Conservation (phyloP, 2,329 filamentous ascomycete genomes). For the Talaromyces amestolkiae region DNA sequence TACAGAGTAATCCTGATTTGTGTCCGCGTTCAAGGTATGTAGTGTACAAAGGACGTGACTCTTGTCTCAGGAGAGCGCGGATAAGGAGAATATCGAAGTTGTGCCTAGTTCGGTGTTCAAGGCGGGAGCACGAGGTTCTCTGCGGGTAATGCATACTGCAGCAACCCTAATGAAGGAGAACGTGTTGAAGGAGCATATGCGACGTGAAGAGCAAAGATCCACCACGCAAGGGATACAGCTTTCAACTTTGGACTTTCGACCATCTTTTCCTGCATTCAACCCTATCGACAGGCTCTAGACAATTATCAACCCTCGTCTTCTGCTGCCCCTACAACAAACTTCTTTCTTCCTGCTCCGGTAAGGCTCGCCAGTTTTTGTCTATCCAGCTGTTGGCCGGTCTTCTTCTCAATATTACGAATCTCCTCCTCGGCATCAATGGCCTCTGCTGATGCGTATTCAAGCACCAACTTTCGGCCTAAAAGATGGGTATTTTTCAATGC, state of each 20-base stretch:
- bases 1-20: conserved; percentile 22
- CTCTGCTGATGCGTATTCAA: conserved; percentile 89
- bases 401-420: conserved; percentile 95
- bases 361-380: conserved; percentile 88
- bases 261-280: conserved; percentile 24
- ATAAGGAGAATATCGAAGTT: conserved; percentile 23
- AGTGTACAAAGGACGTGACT: conserved; percentile 17
- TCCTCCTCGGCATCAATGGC: conserved; percentile 90
- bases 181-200: conserved; percentile 30
- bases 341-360: conserved; percentile 75
- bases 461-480: conserved; percentile 79
- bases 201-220: conserved; percentile 16
- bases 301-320: conserved; percentile 55
- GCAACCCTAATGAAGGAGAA: conserved; percentile 28
- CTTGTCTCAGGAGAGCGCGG: conserved; percentile 6
- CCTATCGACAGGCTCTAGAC: conserved; percentile 32
- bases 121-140: conserved; percentile 30
- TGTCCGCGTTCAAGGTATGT: conserved; percentile 28
- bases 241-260: conserved; percentile 2
- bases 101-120: conserved; percentile 12
- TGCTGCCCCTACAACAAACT: conserved; percentile 75
- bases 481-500: conserved; percentile 91
- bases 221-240: conserved; percentile 36
- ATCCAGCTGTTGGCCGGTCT: conserved; percentile 84
- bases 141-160: conserved; percentile 22